Base-by-base conservation (phyloP, 805 yeast genomes). In the Saccharomycopsis selenospora region DNA sequence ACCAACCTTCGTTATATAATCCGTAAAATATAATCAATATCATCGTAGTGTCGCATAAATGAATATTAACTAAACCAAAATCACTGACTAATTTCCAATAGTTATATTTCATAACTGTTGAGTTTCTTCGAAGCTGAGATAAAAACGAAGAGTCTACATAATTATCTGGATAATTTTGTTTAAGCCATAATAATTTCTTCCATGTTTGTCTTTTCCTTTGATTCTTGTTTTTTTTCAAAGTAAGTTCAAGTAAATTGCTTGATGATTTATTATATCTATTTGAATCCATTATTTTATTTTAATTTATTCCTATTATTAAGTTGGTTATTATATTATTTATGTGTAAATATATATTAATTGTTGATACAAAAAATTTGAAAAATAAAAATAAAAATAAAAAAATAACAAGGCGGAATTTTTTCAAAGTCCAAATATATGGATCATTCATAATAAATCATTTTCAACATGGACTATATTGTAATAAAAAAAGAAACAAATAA, bases 161-260 rank as follows among this genome's bases (percentile, higher is more conserved):
- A 64, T 90, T 93, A 62, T 91, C 99, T 0, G 95, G 95, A 59
- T 80, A 90, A 11, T 84, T 84, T 61, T 90, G 96, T 49, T 76
- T 74, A 28, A 84, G 75, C 82, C 95, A 93, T 10, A 91, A 72
- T 33, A 89, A 75, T 59, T 93, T 85, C 58, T 82, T 75, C 98
- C 98, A 90, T 20, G 79, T 79, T 30, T 61, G 57, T 45, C 23
- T 49, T 56, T 53, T 41, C 10, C 14, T 48, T 22, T 11, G 45
- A 11, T 13, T 22, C 20, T 23, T n/a, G 18, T 27, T 13, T 3
- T 14, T 22, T 13, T 11, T 26, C n/a, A 36, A 26, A 27, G 40
- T 17, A 29, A 13, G 26, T 40, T 42, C 47, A 10, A 36, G 28
- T 27, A 47, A 43, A 17, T 47, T 43, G 43, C 47, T 47, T 3